Base-by-base conservation (phyloP, 495 filamentous ascomycete species). In the Cercophora scortea region DNA sequence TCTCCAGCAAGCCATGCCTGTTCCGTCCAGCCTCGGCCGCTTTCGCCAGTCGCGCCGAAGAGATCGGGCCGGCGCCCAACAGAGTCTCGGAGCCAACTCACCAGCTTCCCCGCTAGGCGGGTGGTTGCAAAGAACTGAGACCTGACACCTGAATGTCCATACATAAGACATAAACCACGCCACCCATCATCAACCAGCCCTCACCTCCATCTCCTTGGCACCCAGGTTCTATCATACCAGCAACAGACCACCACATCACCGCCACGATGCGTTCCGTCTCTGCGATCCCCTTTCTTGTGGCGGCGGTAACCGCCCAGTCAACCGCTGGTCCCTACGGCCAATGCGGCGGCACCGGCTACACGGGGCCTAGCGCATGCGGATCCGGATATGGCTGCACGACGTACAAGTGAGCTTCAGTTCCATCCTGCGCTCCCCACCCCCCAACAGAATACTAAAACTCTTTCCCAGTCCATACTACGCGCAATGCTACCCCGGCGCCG, bases 251-350 rank as follows among this genome's bases (percentile, higher is more conserved):
- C 15, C 12, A 19, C 15, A 49, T 41, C 17, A 40, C 12, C 38
- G 41, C 33, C 6, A 58, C 46, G 10, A 58, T 61, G 55, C 55
- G 59, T 38, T 48, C 46, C 2, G 8, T 54, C 40, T 42, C 45
- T 40, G 32, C 49, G 1, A n/a, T 61, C 43, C 52, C 50, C 42
- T 8, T 59, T 7, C 35, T 53, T 32, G 56, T 47, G 6, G 56
- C 52, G 4, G 52, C 50, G 2, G 59, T 32, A 15, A 32, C 47
- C n/a, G 59, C 56, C 38, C 52, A 61, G 36, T 58, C 66, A 36
- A 57, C 54, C 3, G 60, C 64, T 16, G 38, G 51, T 5, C 43
- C 59, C 8, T 60, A 51, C n/a, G 53, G 39, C 15, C 59, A 61
- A 17, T 61, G 59, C 49, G 59, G 59, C 41, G 59, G 59, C 9